phyloP scores from a whole-genome alignment of 148 eudicot genomes.

The Cornus kousa region DNA sequence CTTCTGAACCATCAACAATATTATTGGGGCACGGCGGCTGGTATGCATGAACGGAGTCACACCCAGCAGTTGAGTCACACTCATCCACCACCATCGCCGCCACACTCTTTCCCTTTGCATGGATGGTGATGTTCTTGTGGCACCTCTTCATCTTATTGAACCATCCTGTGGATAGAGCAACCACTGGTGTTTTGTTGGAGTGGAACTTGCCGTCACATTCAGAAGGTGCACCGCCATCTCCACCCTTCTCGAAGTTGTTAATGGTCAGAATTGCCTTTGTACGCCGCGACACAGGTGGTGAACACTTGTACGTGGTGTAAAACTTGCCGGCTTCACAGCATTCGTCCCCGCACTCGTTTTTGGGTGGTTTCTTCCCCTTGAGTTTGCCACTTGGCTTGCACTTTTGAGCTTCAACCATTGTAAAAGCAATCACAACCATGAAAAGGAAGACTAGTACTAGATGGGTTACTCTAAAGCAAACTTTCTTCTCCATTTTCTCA shows the following conservation, averaged over 20 bases:
- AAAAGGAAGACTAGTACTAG: no score
- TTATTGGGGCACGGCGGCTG: slow-evolving; percentile 24
- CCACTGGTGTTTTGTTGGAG: neutral
- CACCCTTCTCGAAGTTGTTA: slow-evolving; percentile 5
- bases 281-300: neutral
- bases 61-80: slow-evolving; percentile 7
- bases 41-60: slow-evolving; percentile 4
- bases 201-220: neutral
- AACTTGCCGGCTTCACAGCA: slow-evolving; percentile 4
- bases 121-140: neutral
- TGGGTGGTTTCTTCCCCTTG: slow-evolving; percentile 3
- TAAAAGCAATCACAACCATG: no score
- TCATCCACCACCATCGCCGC: slow-evolving; percentile 2
- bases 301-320: slow-evolving; percentile 3
- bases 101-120: slow-evolving; percentile 3
- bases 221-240: slow-evolving; percentile 4
- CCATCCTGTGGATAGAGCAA: slow-evolving; percentile 10
- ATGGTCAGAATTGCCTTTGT: slow-evolving; percentile 1
- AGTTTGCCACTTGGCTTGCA: slow-evolving; percentile 11
- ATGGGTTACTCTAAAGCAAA: no score
- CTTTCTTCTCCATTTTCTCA: no score
- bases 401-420: neutral
- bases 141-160: neutral
- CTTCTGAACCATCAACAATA: slow-evolving; percentile 36
- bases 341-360: neutral